Evolutionary conservation across 371 early-diverging fungal species (phyloP).

Genomic region (Mortierella sp.): DNA sequence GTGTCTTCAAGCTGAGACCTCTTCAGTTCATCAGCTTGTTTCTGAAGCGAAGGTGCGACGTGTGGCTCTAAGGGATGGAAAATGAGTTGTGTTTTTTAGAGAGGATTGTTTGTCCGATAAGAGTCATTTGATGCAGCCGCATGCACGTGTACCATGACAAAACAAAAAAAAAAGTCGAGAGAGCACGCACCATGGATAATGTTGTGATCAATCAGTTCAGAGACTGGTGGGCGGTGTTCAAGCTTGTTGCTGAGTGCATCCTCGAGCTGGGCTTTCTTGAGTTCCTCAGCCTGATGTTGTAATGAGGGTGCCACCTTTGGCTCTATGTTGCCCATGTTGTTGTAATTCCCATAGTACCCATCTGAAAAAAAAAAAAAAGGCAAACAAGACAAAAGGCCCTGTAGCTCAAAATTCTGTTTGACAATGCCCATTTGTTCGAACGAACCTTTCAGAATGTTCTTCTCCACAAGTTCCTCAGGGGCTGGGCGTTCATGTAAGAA

Average conservation of each 20-base stretch:
- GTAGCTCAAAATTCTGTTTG: background rate
- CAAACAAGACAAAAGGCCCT: background rate
- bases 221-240: slow-evolving; percentile 15
- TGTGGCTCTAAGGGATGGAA: slow-evolving; percentile 43
- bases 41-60: slow-evolving; percentile 76
- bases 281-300: slow-evolving; percentile 6
- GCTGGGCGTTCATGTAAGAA: slow-evolving; percentile 72
- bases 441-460: slow-evolving; percentile 76
- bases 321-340: slow-evolving; percentile 1
- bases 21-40: slow-evolving; percentile 70
- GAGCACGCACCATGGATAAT: slow-evolving; percentile 4
- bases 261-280: slow-evolving; percentile 7
- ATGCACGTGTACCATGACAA: background rate
- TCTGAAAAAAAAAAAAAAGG: background rate
- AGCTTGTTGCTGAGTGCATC: slow-evolving; percentile 14
- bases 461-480: slow-evolving; percentile 77
- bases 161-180: background rate
- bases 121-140: background rate
- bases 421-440: background rate
- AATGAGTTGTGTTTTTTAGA: background rate
- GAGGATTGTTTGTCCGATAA: no score
- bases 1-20: slow-evolving; percentile 75
- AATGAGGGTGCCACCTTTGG: slow-evolving; percentile 19
- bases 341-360: background rate
- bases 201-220: slow-evolving; percentile 15